Evolutionary conservation across 805 yeast genomes (phyloP), one percentile per base, ranked within the genome.

Genomic region (Ascoidea rubescens): DNA sequence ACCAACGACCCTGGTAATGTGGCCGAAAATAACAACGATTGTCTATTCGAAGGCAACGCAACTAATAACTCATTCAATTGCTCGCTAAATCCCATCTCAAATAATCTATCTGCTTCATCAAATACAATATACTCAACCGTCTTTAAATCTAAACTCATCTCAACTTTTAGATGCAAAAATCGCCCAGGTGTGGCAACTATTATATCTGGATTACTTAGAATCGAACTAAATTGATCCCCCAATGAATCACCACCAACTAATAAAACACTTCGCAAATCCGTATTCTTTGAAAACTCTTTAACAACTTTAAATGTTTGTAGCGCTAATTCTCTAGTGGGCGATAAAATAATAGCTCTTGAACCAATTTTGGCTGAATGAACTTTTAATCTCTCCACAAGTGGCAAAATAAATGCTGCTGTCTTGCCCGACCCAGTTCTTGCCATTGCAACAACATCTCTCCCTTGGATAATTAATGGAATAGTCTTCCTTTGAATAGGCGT

Each of bases 401-500:
- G 99, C 52, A 93, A 69, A 21, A 87, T 77, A 64, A 93, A 93
- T 0, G 99, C 98, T 6, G 99, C 99, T 0, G 99, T 93, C 64
- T 93, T 93, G 74, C 99, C 99, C 31, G 96, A 87, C 61, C 99
- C 99, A 0, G 99, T 93, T 63, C 99, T 78, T 14, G 99, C 99
- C 99, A 93, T 93, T 64, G 97, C 99, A 14, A 93, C 99, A 46
- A 93, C 95, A 68, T 93, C 99, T 62, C 95, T 75, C 52, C 80
- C 84, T 48, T 85, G 87, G 71, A 93, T 71, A 54, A 93, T 82
- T 52, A 89, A 72, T 0, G 99, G 99, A 54, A 93, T 87, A 2
- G 99, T 84, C 64, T 91, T 93, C 57, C 99, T 76, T 69, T 93
- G 99, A 66, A 93, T 93, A 1, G 99, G 99, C 0, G 99, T 93